Conservation (phyloP, 768 basidiomycete genomes). For the Mycena galopus region DNA sequence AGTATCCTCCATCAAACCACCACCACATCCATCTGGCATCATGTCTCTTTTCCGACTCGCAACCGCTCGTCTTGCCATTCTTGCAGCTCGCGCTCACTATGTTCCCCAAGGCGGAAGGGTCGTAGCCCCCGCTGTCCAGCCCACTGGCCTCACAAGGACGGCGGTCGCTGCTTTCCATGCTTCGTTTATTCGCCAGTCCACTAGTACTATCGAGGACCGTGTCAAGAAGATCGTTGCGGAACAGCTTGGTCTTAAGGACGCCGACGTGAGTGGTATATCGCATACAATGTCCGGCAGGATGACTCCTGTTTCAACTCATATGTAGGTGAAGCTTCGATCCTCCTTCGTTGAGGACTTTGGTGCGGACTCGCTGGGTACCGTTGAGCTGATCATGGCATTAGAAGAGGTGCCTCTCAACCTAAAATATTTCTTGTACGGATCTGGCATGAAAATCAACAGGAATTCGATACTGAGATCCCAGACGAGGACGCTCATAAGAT, state of each 20-base stretch:
- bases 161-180: not conserved
- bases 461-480: conserved; percentile 1
- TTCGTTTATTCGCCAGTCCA: not conserved
- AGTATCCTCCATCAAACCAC: too few species aligned
- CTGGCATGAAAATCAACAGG: not conserved
- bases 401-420: not conserved
- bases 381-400: not conserved
- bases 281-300: too few species aligned
- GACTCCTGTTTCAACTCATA: not conserved
- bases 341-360: not conserved
- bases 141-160: too few species aligned
- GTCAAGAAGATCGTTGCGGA: not conserved
- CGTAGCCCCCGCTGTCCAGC: too few species aligned
- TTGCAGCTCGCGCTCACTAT: too few species aligned
- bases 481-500: not conserved
- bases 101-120: too few species aligned
- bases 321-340: not conserved
- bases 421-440: too few species aligned
- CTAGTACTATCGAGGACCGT: not conserved
- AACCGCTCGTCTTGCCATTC: too few species aligned
- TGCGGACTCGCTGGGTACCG: not conserved
- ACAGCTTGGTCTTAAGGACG: not conserved
- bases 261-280: not conserved
- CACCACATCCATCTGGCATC: too few species aligned
- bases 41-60: too few species aligned